Evolutionary conservation across 805 yeast genomes (phyloP).

Genomic region (Hanseniaspora pseudoguilliermondii): DNA sequence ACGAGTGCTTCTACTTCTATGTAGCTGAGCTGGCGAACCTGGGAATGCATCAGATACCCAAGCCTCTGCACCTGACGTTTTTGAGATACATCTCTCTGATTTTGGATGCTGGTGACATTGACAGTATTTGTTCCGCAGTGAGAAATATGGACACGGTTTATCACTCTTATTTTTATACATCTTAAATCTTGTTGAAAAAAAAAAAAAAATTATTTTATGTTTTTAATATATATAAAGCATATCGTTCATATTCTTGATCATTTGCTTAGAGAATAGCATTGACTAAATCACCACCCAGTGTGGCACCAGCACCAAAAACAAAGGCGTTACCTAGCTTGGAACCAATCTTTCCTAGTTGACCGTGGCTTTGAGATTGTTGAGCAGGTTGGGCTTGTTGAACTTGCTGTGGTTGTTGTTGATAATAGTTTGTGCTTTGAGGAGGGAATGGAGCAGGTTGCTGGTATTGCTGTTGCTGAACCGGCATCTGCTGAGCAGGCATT

Average conservation of each 20-base stretch:
- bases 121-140: background rate
- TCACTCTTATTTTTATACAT: background rate
- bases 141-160: background rate
- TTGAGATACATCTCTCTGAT: background rate
- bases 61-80: conserved; percentile 3
- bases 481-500: conserved; percentile 29
- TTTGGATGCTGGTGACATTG: background rate
- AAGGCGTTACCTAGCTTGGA: conserved; percentile 84
- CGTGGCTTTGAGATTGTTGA: conserved; percentile 21
- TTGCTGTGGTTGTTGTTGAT: conserved; percentile 28
- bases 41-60: conserved; percentile 42
- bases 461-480: conserved; percentile 27
- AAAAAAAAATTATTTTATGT: no score
- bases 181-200: background rate
- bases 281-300: conserved; percentile 73
- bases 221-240: background rate
- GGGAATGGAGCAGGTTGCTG: conserved; percentile 25
- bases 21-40: conserved; percentile 24
- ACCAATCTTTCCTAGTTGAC: conserved; percentile 45
- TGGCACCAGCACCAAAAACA: conserved; percentile 92
- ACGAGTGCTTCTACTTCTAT: conserved; percentile 17
- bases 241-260: background rate
- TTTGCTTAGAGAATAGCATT: conserved; percentile 46
- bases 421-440: conserved; percentile 14
- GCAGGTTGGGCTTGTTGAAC: conserved; percentile 27